Percentiles rank a stretch among this genome's conserved stretches.
Evolutionary conservation across 306 rosid genomes (phyloP).

Genomic region (Herpetospermum pedunculosum): DNA sequence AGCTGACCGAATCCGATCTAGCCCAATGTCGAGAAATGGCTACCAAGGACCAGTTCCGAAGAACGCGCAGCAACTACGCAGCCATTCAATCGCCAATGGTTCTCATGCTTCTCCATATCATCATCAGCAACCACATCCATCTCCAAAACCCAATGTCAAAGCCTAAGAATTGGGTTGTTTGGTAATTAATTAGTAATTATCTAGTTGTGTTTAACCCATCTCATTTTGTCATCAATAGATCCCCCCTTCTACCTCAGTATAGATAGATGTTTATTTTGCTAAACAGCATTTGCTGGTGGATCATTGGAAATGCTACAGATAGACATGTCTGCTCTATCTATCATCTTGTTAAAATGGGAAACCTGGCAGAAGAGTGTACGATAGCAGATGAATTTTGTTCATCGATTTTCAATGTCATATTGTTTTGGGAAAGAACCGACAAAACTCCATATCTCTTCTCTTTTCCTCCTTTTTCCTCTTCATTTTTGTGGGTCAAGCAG

Average conservation of each 20-base stretch:
- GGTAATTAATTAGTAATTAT: constrained; percentile 15
- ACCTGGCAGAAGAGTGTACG: constrained; percentile 14
- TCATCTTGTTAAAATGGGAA: constrained; percentile 33
- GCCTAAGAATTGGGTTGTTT: constrained; percentile 33
- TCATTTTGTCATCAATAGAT: constrained; percentile 14
- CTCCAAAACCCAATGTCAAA: constrained; percentile 83
- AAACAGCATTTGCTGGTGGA: constrained; percentile 44
- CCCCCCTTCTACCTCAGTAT: constrained; percentile 9
- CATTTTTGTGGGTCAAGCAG: neutral
- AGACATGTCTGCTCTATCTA: constrained; percentile 29
- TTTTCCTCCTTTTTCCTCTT: neutral
- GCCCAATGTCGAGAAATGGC: constrained; percentile 60
- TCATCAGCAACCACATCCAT: constrained; percentile 61
- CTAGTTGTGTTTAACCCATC: constrained; percentile 16
- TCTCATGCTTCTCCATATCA: constrained; percentile 84
- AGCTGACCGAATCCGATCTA: constrained; percentile 51
- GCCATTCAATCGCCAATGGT: constrained; percentile 66
- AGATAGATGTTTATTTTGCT: constrained; percentile 3
- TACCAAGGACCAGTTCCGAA: constrained; percentile 35
- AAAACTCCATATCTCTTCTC: neutral
- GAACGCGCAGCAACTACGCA: constrained; percentile 67
- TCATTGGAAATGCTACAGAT: constrained; percentile 33
- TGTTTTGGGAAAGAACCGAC: neutral
- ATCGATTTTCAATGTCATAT: constrained; percentile 10
- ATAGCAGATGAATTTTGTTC: constrained; percentile 13